phyloP scores from a whole-genome alignment of 148 eudicot species.

The Bassia scoparia region DNA sequence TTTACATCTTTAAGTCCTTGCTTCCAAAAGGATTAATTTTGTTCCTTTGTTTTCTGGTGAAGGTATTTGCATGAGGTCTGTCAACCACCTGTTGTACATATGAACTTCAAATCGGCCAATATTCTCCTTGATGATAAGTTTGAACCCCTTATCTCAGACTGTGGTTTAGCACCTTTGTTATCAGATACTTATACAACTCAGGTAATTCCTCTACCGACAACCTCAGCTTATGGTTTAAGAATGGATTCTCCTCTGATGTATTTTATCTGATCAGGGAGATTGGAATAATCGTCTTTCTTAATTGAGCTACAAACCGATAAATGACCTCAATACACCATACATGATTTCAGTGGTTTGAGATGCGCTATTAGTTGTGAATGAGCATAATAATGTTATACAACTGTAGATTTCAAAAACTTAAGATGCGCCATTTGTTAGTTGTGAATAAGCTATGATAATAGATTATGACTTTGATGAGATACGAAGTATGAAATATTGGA shows the following conservation, averaged over 20 bases:
- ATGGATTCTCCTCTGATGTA: neutral
- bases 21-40: neutral
- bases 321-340: neutral
- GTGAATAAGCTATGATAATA: neutral
- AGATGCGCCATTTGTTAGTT: neutral
- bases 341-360: neutral
- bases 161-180: constrained; percentile 68
- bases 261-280: neutral
- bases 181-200: constrained; percentile 41
- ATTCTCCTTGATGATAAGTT: constrained; percentile 76
- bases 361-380: no score
- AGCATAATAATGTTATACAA: no score
- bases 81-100: constrained; percentile 69
- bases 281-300: neutral
- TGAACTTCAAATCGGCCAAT: constrained; percentile 78
- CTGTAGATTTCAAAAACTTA: neutral
- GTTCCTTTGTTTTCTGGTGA: constrained; percentile 21
- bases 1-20: neutral
- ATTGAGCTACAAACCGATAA: neutral
- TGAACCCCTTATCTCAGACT: constrained; percentile 70
- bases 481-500: neutral
- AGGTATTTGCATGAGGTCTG: constrained; percentile 90
- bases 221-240: neutral
- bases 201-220: constrained; percentile 35
- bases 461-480: neutral